These are phyloP conservation scores for Fusarium scirpi DNA, from an alignment of 2,329 filamentous ascomycete genomes.

Conservation along the genomic window DNA sequence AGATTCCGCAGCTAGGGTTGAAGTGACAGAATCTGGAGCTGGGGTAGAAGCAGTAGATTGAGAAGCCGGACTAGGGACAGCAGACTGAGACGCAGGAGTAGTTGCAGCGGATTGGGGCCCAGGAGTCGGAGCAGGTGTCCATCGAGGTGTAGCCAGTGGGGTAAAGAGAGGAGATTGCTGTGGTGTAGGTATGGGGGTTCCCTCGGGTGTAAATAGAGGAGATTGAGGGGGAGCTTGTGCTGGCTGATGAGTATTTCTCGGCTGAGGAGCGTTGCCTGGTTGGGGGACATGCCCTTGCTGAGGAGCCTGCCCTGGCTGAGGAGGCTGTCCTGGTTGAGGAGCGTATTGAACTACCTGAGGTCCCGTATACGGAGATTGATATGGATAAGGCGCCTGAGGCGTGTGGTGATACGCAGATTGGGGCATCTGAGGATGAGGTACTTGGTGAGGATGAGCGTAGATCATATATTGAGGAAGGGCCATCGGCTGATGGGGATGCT, in stretches of 20 bases:
- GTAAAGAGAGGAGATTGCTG: conserved; percentile 9
- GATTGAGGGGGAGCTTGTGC: not conserved
- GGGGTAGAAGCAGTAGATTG: not conserved
- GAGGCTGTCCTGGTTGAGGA: not conserved
- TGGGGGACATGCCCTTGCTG: not conserved
- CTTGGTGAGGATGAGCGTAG: not conserved
- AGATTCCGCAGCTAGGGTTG: not conserved
- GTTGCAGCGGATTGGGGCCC: not conserved
- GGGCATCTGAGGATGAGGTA: not conserved
- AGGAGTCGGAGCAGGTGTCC: not conserved
- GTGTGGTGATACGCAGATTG: not conserved
- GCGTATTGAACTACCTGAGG: not conserved
- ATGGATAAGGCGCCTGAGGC: not conserved
- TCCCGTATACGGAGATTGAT: not conserved
- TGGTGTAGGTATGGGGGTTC: not conserved
- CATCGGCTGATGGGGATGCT: not conserved
- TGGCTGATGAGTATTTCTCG: not conserved
- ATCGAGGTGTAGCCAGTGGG: not conserved
- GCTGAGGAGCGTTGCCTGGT: not conserved
- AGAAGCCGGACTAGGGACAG: no score
- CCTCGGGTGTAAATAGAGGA: not conserved
- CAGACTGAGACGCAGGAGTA: no score
- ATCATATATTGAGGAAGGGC: not conserved
- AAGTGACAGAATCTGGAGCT: not conserved
- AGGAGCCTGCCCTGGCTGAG: not conserved